phyloP scores from a whole-genome alignment of 305 asterid genomes.

The Solanum hybrid region DNA sequence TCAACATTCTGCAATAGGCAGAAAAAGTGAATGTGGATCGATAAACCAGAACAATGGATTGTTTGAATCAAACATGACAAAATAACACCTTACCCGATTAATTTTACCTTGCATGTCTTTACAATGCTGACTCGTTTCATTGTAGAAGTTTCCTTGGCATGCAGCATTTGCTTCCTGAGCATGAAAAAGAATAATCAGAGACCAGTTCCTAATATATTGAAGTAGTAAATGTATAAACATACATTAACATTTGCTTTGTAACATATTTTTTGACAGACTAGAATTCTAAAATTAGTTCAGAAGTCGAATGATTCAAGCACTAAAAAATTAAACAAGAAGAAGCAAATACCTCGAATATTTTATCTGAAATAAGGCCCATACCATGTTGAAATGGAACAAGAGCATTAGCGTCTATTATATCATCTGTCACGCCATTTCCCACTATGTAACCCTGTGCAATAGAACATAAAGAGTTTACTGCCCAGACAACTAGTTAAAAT shows the following conservation, averaged over 20 bases:
- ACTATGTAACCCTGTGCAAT: conserved; percentile 80
- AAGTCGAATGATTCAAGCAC: not conserved
- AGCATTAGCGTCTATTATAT: conserved; percentile 68
- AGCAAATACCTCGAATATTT: conserved; percentile 33
- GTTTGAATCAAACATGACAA: not conserved
- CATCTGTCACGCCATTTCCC: conserved; percentile 89
- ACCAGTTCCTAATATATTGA: not conserved
- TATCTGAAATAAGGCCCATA: conserved; percentile 62
- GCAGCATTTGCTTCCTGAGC: conserved; percentile 46
- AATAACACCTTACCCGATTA: conserved; percentile 32
- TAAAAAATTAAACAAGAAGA: not conserved
- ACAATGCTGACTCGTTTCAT: conserved; percentile 37
- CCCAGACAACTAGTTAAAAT: not conserved
- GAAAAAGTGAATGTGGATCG: not conserved
- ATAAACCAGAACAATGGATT: not conserved
- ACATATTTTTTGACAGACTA: not conserved
- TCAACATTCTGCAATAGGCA: conserved; percentile 38
- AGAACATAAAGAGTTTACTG: conserved; percentile 1
- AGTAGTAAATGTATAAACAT: not conserved
- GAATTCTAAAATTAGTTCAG: not conserved
- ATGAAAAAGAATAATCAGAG: conserved; percentile 13
- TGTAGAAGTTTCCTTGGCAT: conserved; percentile 59
- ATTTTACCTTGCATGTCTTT: conserved; percentile 26
- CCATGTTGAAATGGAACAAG: conserved; percentile 86
- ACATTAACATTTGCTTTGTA: not conserved